Percentiles rank a stretch among this genome's conserved stretches.
phyloP scores from a whole-genome alignment of 2,329 filamentous ascomycete genomes.

The Phyllachora maydis region DNA sequence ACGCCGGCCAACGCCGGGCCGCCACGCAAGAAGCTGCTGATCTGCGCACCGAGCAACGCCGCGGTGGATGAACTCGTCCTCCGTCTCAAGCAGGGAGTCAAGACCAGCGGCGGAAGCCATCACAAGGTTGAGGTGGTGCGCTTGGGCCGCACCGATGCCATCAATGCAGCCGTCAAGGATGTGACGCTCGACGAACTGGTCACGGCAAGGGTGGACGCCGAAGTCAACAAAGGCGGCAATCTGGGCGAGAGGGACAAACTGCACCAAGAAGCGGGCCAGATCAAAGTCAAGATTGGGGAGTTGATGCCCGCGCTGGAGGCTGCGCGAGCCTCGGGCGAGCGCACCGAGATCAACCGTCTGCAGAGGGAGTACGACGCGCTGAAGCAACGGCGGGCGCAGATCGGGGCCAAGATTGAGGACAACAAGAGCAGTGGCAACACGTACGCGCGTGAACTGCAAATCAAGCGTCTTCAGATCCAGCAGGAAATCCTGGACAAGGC shows the following conservation, averaged over 20 bases:
- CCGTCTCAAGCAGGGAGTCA: slow-evolving; percentile 74
- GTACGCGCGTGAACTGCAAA: slow-evolving; percentile 63
- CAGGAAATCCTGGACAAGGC: slow-evolving; percentile 81
- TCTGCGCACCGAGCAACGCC: slow-evolving; percentile 96
- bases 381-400: slow-evolving; percentile 50
- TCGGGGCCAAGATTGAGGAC: slow-evolving; percentile 71
- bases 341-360: slow-evolving; percentile 27
- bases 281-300: slow-evolving; percentile 56
- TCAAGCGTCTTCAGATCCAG: slow-evolving; percentile 66
- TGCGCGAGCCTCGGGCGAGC: slow-evolving; percentile 33
- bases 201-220: slow-evolving; percentile 44
- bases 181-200: slow-evolving; percentile 90
- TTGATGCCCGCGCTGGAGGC: slow-evolving; percentile 54
- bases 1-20: slow-evolving; percentile 10
- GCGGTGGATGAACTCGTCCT: slow-evolving; percentile 92
- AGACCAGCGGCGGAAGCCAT: slow-evolving; percentile 48
- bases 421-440: slow-evolving; percentile 73
- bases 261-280: slow-evolving; percentile 41
- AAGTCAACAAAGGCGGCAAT: slow-evolving; percentile 34
- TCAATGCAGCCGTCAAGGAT: slow-evolving; percentile 74
- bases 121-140: slow-evolving; percentile 76
- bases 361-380: slow-evolving; percentile 60
- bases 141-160: slow-evolving; percentile 75
- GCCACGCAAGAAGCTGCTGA: slow-evolving; percentile 63
- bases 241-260: slow-evolving; percentile 35